Evolutionary conservation across 2,329 filamentous ascomycete genomes (phyloP), one percentile per base, ranked within the genome.

Genomic region (Penicillium sp.): DNA sequence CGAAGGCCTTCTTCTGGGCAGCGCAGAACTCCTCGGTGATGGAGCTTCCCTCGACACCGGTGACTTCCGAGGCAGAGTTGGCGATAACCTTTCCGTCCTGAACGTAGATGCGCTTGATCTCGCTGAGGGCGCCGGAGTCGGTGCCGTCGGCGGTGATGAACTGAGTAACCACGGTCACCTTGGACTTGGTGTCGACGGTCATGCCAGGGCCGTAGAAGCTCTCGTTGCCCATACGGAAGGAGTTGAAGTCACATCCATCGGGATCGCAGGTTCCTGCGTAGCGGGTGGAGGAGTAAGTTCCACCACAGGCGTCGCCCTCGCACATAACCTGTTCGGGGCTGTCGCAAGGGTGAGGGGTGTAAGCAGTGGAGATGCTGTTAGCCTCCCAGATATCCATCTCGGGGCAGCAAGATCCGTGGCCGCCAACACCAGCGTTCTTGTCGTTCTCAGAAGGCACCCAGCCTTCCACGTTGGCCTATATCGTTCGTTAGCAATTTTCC

Each of bases 371-470:
- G 67, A 86, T 81, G 62, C 77, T 80, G 79, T 89, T 88, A 63
- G 86, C 85, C 75, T 89, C 85, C 85, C 85, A 88, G 71, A 86
- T 79, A 64, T 88, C 86, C 81, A 89, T 85, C 73, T 88, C 86
- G 41, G 81, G 75, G 71, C 86, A 88, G 80, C 86, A 88, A 37
- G 84, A 78, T 58, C 86, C 86, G 47, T 80, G 74, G 41, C 72
- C 71, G 37, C 82, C 82, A 25, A 72, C 67, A 53, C 83, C 84
- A 33, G 80, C 76, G 67, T 84, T 84, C 61, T 71, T 60, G 64
- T 87, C 84, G 63, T 77, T 82, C 36, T 62, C 56, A 1, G 83
- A 84, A 6, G 80, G 68, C 37, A 61, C 58, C 81, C 81, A 83
- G 55, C 77, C 77, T 7, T 82, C 78, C n/a, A 78, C 75, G 66